These are phyloP conservation scores for Ormosia semicastrata DNA, from an alignment of 306 rosid species.

Conservation along the genomic window DNA sequence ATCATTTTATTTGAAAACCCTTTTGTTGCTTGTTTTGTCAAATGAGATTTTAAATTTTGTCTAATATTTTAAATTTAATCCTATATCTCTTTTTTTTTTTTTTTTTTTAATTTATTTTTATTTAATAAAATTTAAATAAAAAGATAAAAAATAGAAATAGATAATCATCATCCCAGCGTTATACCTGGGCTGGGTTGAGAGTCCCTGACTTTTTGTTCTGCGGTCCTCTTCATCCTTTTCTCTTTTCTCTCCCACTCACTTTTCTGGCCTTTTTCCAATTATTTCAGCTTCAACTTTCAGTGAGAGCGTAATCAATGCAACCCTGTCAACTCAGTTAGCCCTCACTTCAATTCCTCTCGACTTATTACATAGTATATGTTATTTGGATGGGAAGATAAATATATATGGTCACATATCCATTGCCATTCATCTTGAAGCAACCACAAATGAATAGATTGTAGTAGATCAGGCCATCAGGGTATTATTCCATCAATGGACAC, in stretches of 20 bases:
- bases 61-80: too few relatives aligned
- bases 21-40: too few relatives aligned
- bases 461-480: neutral
- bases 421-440: neutral
- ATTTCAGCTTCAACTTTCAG: neutral
- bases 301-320: conserved; percentile 12
- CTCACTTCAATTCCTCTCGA: neutral
- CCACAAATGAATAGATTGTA: neutral
- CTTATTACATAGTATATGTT: neutral
- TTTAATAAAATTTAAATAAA: too few relatives aligned
- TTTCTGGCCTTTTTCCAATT: conserved; percentile 15
- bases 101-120: too few relatives aligned
- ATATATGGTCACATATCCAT: neutral
- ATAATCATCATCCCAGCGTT: too few relatives aligned
- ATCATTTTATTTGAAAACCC: too few relatives aligned
- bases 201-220: conserved; percentile 25
- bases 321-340: neutral
- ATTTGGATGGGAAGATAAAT: conserved; percentile 6
- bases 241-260: neutral
- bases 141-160: too few relatives aligned
- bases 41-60: too few relatives aligned
- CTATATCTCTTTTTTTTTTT: too few relatives aligned
- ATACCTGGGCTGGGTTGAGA: neutral
- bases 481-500: neutral
- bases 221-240: conserved; percentile 46